These are phyloP conservation scores for Wickerhamomyces subpelliculosus DNA, from an alignment of 805 yeast genomes.

Conservation along the genomic window DNA sequence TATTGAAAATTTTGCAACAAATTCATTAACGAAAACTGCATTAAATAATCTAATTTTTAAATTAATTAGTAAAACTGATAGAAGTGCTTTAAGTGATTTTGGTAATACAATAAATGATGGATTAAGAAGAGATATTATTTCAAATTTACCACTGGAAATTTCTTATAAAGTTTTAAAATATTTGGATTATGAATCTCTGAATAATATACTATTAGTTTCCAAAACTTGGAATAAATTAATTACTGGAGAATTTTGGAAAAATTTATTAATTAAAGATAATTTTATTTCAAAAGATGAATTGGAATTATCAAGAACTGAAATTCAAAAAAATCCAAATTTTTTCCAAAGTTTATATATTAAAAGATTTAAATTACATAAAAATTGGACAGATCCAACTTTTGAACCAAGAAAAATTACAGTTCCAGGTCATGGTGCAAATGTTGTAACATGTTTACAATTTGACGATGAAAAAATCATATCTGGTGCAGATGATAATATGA, in stretches of 20 bases:
- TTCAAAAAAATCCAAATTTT: slow-evolving; percentile 10
- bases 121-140: slow-evolving; percentile 67
- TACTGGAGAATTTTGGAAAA: slow-evolving; percentile 63
- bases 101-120: slow-evolving; percentile 42
- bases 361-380: slow-evolving; percentile 28
- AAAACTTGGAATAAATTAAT: slow-evolving; percentile 64
- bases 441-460: slow-evolving; percentile 92
- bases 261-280: slow-evolving; percentile 54
- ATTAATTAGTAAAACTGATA: slow-evolving; percentile 49
- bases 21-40: slow-evolving; percentile 34
- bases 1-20: slow-evolving; percentile 9
- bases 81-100: slow-evolving; percentile 57
- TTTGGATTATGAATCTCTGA: slow-evolving; percentile 57
- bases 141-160: slow-evolving; percentile 70
- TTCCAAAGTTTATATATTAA: slow-evolving; percentile 10
- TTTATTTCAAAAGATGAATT: slow-evolving; percentile 45
- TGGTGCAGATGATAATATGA: slow-evolving; percentile 83
- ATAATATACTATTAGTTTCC: slow-evolving; percentile 57
- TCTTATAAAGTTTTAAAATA: slow-evolving; percentile 55
- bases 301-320: slow-evolving; percentile 17
- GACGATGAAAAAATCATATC: slow-evolving; percentile 87
- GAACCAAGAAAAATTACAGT: slow-evolving; percentile 62
- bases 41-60: slow-evolving; percentile 45
- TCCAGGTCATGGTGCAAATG: slow-evolving; percentile 66
- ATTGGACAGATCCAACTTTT: slow-evolving; percentile 78